Base-by-base conservation (phyloP, 768 basidiomycete species). In the Chalciporus pseudorubinellus region DNA sequence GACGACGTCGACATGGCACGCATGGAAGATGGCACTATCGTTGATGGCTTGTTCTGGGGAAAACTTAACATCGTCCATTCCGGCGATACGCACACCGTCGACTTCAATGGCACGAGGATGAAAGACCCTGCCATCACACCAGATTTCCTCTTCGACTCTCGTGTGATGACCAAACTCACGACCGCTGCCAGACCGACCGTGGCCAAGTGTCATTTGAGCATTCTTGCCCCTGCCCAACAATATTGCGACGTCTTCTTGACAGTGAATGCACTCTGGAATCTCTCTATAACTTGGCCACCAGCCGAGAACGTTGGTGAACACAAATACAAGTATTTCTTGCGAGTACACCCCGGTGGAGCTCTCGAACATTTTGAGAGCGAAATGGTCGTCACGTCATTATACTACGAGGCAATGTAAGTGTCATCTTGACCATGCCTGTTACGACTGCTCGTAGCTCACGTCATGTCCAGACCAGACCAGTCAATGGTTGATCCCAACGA, bases 1-100 rank as follows among this genome's bases (percentile, higher is more conserved):
- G 87, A 88, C 31, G 91, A 92, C 58, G 78, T 92, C 31, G 91
- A 93, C 65, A 92, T 93, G 91, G 87, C 91, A 3, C 80, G 88
- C 44, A 91, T 90, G 86, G 91, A 92, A 57, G 91, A 93, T 59
- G 91, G 90, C 1, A 92, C 88, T 13, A 74, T 83, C 20, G 91
- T 93, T 18, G 91, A 89, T 44, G 91, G 91, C 36, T 73, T 81
- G 69, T 93, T 92, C 70, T 92, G 87, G 89, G 91, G 91, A 4
- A 92, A 92, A 63, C 81, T 93, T 48, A 83, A 82, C 58, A 89
- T 93, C 45, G 80, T 91, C 12, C 91, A 93, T 62, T 73, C 80
- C 1, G 87, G 83, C 28, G 87, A 89, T 59, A 83, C 71, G 16
- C 91, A 93, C 68, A 77, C 77, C 50, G 80, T 93, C 79, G 91